Percentiles rank a stretch among this genome's conserved stretches.
phyloP scores from a whole-genome alignment of 148 eudicot genomes.

The Nepenthes gracilis region DNA sequence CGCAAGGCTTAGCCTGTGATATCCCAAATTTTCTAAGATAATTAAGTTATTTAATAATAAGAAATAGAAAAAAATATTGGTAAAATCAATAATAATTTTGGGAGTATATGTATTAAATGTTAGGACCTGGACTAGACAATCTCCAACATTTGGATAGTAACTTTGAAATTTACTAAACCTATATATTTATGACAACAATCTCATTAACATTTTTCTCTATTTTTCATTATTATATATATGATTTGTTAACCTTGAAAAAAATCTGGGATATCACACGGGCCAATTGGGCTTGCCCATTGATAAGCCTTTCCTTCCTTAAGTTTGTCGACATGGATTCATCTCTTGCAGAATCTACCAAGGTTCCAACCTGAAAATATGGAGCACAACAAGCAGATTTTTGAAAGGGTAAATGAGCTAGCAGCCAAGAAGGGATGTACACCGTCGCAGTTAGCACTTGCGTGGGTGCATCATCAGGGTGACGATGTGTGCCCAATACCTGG shows the following conservation, averaged over 20 bases:
- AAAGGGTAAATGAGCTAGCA: not conserved
- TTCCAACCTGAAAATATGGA: conserved; percentile 1
- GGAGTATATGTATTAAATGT: too few relatives aligned
- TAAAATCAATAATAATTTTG: too few relatives aligned
- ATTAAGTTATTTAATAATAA: too few relatives aligned
- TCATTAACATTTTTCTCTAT: not conserved
- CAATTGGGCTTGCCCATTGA: not conserved
- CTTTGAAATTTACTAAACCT: too few relatives aligned
- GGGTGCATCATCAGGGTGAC: not conserved
- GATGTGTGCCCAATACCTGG: conserved; percentile 1
- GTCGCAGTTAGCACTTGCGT: not conserved
- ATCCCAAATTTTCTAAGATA: too few relatives aligned
- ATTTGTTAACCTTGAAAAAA: too few relatives aligned
- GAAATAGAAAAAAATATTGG: too few relatives aligned
- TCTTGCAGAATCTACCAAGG: not conserved
- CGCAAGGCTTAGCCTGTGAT: too few relatives aligned
- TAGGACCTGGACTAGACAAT: too few relatives aligned
- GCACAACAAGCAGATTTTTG: not conserved
- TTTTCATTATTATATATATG: not conserved
- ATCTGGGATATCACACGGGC: not conserved
- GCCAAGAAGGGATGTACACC: not conserved
- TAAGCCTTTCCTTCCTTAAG: too few relatives aligned
- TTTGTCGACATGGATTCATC: not conserved
- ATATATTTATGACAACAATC: too few relatives aligned
- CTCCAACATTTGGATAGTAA: too few relatives aligned